Evolutionary conservation across 129 eudicot species (phyloP).

Genomic region (Chrysanthemum makinoi): DNA sequence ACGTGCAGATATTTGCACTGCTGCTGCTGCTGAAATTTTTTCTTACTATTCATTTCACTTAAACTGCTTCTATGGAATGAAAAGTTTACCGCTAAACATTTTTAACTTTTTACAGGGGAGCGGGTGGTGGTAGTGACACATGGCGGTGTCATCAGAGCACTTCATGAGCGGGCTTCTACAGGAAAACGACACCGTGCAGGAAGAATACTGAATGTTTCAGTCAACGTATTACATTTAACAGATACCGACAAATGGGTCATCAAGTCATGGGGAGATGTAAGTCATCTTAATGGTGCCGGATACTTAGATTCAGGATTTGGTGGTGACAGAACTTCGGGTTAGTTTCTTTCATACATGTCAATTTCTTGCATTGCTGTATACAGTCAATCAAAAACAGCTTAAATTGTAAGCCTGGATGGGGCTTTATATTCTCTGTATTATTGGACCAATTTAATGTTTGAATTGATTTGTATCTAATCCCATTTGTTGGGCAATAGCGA

Average conservation of each 20-base stretch:
- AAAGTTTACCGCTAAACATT: not conserved
- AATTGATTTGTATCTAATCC: slow-evolving; percentile 30
- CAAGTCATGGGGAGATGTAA: slow-evolving; percentile 68
- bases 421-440: slow-evolving; percentile 22
- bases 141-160: slow-evolving; percentile 77
- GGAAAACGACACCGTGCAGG: slow-evolving; percentile 30
- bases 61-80: not conserved
- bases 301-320: slow-evolving; percentile 70
- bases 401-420: slow-evolving; percentile 15
- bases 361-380: slow-evolving; percentile 24
- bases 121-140: slow-evolving; percentile 86
- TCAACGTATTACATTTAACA: slow-evolving; percentile 51
- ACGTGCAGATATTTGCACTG: too few relatives aligned
- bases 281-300: slow-evolving; percentile 55
- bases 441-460: slow-evolving; percentile 26
- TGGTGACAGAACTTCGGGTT: slow-evolving; percentile 64
- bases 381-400: slow-evolving; percentile 18
- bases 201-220: slow-evolving; percentile 58
- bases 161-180: slow-evolving; percentile 54
- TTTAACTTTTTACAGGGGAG: slow-evolving; percentile 49
- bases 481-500: slow-evolving; percentile 27
- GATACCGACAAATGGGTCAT: slow-evolving; percentile 54
- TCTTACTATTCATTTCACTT: not conserved
- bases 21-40: too few relatives aligned
- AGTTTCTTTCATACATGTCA: slow-evolving; percentile 29